phyloP scores from a whole-genome alignment of 2,329 filamentous ascomycete genomes.

The Aspergillus ibericus region DNA sequence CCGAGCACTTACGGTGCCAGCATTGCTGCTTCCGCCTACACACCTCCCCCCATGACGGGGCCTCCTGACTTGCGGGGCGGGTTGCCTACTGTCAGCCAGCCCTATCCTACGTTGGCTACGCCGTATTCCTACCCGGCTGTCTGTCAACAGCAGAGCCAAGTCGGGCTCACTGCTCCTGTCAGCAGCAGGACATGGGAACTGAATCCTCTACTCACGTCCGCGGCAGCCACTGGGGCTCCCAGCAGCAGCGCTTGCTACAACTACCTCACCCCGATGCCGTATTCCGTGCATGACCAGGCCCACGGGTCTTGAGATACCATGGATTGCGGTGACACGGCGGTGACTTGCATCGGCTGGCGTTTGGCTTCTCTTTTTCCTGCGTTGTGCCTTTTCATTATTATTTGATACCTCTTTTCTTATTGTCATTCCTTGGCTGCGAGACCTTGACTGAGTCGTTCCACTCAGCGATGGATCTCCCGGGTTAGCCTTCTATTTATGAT shows the following conservation, averaged over 20 bases:
- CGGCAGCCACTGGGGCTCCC: slow-evolving; percentile 29
- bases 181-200: slow-evolving; percentile 41
- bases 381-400: slow-evolving; percentile 9
- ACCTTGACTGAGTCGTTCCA: slow-evolving; percentile 24
- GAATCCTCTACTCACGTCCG: slow-evolving; percentile 29
- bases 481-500: slow-evolving; percentile 17
- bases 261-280: slow-evolving; percentile 36
- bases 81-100: slow-evolving; percentile 31
- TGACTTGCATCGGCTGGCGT: slow-evolving; percentile 19
- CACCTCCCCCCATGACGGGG: slow-evolving; percentile 39
- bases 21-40: slow-evolving; percentile 46
- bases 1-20: slow-evolving; percentile 46
- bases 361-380: slow-evolving; percentile 7
- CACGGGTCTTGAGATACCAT: slow-evolving; percentile 21
- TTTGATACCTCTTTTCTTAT: slow-evolving; percentile 17
- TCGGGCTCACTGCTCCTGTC: slow-evolving; percentile 30
- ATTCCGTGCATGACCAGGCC: slow-evolving; percentile 32
- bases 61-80: slow-evolving; percentile 41
- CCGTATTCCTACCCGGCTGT: slow-evolving; percentile 35
- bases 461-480: slow-evolving; percentile 18
- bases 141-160: slow-evolving; percentile 30
- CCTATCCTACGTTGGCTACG: slow-evolving; percentile 32
- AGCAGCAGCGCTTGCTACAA: slow-evolving; percentile 29
- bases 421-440: slow-evolving; percentile 30
- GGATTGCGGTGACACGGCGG: slow-evolving; percentile 8